Base-by-base conservation (phyloP, 805 yeast genomes). In the Spencermartinsiella europaea region DNA sequence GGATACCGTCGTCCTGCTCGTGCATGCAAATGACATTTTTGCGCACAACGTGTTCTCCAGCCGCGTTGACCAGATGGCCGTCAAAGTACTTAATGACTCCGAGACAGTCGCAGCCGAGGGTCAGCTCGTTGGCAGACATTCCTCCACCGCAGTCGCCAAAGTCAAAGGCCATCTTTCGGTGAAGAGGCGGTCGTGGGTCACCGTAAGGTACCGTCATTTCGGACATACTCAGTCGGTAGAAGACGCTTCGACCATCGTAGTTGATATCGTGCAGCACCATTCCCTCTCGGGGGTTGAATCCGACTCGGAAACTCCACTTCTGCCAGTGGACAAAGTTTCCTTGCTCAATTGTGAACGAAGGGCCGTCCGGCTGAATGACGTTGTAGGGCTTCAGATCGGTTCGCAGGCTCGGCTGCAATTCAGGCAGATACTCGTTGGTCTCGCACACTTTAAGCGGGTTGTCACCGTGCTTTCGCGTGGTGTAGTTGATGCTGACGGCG, bases 161-260 rank as follows among this genome's bases (percentile, higher is more conserved):
- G 66, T 85, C 93, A 56, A 85, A 85, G 28, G 93, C 93, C 71
- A 83, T 90, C 70, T 85, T 85, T 75, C 91, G 77, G 68, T 83
- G 89, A 70, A 74, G 81, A 53, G 93, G 93, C 39, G 81, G 80
- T 67, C 91, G 75, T 60, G 90, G 88, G 64, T 85, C 91, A 64
- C 87, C 90, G 61, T 85, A 85, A 28, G 93, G 93, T 53, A 85
- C 95, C 35, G 91, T 84, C 95, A 85, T 85, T 68, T 85, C 95
- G 46, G 85, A 78, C 56, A 84, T 68, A 2, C 89, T 75, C 40
- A 83, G 65, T 69, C 93, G 75, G 74, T 85, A 84, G 61, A 84
- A 76, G 38, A 80, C 68, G 41, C 84, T 81, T 67, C 93, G 79
- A 43, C 90, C 91, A 65, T 83, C 82, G 72, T 83, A 85, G 60